phyloP scores from a whole-genome alignment of 345 rosid species.

The Adansonia digitata region DNA sequence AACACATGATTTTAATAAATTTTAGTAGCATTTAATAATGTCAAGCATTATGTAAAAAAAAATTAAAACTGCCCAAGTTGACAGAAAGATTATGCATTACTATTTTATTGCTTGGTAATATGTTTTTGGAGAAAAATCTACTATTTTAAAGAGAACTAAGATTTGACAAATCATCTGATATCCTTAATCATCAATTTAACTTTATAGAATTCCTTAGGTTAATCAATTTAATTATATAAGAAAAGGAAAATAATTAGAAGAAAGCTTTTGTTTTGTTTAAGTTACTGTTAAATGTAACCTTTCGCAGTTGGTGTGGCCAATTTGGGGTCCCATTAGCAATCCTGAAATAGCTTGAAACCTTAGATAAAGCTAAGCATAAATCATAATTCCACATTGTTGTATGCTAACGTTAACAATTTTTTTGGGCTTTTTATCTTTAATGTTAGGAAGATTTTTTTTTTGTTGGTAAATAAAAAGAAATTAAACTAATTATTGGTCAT shows the following conservation, averaged over 20 bases:
- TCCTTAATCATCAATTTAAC: background rate
- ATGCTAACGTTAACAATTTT: slow-evolving; percentile 18
- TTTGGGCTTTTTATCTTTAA: background rate
- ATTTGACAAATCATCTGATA: background rate
- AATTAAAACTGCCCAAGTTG: background rate
- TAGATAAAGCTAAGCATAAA: slow-evolving; percentile 35
- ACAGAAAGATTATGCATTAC: background rate
- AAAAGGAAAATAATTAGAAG: background rate
- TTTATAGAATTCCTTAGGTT: slow-evolving; percentile 5
- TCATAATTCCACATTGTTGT: slow-evolving; percentile 42
- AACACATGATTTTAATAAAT: too few species aligned
- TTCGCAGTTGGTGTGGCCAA: slow-evolving; percentile 22
- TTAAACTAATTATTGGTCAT: slow-evolving; percentile 25
- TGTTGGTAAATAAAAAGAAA: background rate
- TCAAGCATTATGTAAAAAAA: background rate
- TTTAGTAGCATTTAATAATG: too few species aligned
- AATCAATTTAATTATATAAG: background rate
- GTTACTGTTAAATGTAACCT: background rate
- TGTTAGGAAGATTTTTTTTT: background rate
- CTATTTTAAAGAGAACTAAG: background rate
- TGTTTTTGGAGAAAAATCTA: background rate
- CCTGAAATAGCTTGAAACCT: slow-evolving; percentile 35
- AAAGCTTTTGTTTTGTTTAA: background rate
- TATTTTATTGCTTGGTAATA: background rate
- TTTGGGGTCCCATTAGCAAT: slow-evolving; percentile 30